phyloP scores from a whole-genome alignment of 495 filamentous ascomycete genomes.

The Schizothecium vesticola region DNA sequence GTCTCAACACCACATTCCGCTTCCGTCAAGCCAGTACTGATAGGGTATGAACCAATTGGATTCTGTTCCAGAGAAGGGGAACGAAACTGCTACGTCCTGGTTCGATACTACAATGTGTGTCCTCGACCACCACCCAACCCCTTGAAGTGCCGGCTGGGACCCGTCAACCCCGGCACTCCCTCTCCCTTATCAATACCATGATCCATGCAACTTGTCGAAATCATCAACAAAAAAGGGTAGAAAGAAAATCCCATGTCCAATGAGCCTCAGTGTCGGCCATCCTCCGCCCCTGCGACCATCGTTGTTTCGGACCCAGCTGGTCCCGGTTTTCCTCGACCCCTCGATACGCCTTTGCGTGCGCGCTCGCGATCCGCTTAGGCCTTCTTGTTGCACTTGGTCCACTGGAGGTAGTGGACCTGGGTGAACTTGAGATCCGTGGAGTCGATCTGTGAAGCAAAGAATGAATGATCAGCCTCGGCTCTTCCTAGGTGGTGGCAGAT shows the following conservation, averaged over 20 bases:
- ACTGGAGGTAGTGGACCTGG: constrained; percentile 31
- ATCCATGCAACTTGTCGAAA: not conserved
- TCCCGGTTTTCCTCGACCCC: not conserved
- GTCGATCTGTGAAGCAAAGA: constrained; percentile 21
- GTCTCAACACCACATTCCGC: not conserved
- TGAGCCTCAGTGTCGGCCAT: not conserved
- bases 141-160: not conserved
- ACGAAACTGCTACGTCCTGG: not conserved
- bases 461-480: not conserved
- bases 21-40: not conserved
- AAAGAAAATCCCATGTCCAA: not conserved
- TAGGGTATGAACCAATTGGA: not conserved
- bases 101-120: not conserved
- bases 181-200: not conserved
- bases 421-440: constrained; percentile 31
- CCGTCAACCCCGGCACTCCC: not conserved
- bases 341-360: not conserved
- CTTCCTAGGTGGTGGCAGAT: not conserved
- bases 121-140: not conserved
- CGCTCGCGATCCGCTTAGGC: not conserved
- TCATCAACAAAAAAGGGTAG: not conserved
- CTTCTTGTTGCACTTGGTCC: constrained; percentile 24
- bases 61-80: not conserved
- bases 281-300: not conserved
- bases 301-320: not conserved